Evolutionary conservation across 352 stramenopile genomes (phyloP).

Genomic region (Achlya hypogyna): DNA sequence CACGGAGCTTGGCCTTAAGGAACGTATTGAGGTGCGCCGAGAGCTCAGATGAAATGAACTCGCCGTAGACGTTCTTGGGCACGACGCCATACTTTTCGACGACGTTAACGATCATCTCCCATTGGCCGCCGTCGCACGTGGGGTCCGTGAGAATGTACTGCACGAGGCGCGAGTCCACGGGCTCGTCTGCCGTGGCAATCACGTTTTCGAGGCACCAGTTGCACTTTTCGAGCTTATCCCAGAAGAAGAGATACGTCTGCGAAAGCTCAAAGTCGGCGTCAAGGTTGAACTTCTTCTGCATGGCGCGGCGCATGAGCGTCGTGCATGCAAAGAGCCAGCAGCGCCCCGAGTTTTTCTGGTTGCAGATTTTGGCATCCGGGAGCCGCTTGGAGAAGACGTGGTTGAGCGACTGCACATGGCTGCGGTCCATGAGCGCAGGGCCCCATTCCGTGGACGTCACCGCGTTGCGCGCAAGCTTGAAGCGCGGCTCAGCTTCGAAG

Average conservation of each 20-base stretch:
- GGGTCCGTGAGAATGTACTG: conserved; percentile 26
- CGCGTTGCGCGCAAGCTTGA: conserved; percentile 1
- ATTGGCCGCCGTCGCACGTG: conserved; percentile 25
- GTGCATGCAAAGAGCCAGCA: conserved; percentile 26
- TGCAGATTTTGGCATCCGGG: conserved; percentile 23
- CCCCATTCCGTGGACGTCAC: conserved; percentile 2
- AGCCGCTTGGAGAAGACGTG: conserved; percentile 4
- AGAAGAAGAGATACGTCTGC: conserved; percentile 27
- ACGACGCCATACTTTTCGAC: conserved; percentile 26
- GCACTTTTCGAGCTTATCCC: conserved; percentile 27
- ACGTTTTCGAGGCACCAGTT: conserved; percentile 29
- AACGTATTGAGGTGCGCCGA: conserved; percentile 18
- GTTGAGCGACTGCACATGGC: conserved; percentile 3
- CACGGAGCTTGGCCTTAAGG: conserved; percentile 22
- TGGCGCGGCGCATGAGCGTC: conserved; percentile 19
- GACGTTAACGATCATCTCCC: conserved; percentile 26
- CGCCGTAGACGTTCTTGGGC: conserved; percentile 24
- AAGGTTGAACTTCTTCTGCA: conserved; percentile 24
- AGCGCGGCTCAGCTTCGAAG: not conserved
- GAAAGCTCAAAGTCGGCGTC: conserved; percentile 23
- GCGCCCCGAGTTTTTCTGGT: conserved; percentile 23
- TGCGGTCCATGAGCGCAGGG: conserved; percentile 1
- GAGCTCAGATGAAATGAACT: not conserved
- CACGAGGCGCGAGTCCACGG: conserved; percentile 22
- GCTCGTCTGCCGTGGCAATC: conserved; percentile 22